A percentile compares a stretch with the other conserved stretches of the same genome.
Evolutionary conservation across 2,329 filamentous ascomycete genomes (phyloP).

Genomic region (Sclerotinia sclerotiorum): DNA sequence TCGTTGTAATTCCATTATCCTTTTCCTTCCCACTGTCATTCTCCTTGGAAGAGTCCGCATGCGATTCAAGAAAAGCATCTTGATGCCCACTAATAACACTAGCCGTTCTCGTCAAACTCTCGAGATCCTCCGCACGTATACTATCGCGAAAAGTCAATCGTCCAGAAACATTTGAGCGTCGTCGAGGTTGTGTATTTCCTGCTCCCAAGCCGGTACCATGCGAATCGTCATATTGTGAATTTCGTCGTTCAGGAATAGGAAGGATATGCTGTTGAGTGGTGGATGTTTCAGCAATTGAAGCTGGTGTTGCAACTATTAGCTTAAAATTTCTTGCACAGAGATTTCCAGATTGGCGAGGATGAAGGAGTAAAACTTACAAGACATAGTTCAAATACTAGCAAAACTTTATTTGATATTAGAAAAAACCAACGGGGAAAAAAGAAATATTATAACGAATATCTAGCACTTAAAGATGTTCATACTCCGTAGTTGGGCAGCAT

Average conservation of each 20-base stretch:
- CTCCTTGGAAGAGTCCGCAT: not conserved
- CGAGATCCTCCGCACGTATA: slow-evolving; percentile 16
- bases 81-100: slow-evolving; percentile 16
- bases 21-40: not conserved
- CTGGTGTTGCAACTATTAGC: not conserved
- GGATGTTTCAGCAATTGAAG: not conserved
- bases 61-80: slow-evolving; percentile 13
- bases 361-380: not conserved
- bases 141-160: slow-evolving; percentile 16
- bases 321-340: not conserved
- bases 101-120: slow-evolving; percentile 8
- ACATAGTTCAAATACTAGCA: not conserved
- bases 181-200: slow-evolving; percentile 1
- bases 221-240: not conserved
- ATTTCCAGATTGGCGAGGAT: not conserved
- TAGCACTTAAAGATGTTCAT: not conserved
- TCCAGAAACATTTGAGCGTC: slow-evolving; percentile 20
- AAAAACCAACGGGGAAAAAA: not conserved
- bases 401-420: not conserved
- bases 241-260: slow-evolving; percentile 1
- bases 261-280: not conserved
- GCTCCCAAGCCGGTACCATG: not conserved
- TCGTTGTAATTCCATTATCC: not conserved
- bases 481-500: not conserved
- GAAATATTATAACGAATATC: not conserved